Base-by-base conservation (phyloP, 208 protist genomes). In the Wallacemonas collosoma region DNA sequence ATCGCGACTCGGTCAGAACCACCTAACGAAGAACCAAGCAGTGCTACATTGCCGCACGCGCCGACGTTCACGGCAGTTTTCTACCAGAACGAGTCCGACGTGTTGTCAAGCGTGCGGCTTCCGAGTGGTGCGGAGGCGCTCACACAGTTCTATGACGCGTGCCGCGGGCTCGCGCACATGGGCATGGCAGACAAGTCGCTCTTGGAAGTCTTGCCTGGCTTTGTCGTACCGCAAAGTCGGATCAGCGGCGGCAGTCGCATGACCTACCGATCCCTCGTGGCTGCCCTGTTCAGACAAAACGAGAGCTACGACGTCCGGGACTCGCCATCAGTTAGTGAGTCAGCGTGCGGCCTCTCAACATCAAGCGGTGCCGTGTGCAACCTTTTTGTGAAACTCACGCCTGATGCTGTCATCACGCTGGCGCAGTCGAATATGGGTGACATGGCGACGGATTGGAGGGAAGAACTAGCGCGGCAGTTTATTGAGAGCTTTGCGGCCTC, bases 131-230 rank as follows among this genome's bases (percentile, higher is more conserved):
- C 41, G 5, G 40, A 26, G 4, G 60, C 60, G 9, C 60, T 65
- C 14, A 17, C 3, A 12, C 15, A 38, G 14, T 65, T 65, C 60
- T 65, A 53, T 17, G 60, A 65, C 39, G 41, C 44, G 60, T 65
- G 60, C 60, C 6, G 60, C 12, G 43, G 9, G 43, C 43, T 65
- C 11, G 60, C 60, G 7, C 60, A 35, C 11, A 65, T 65, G 60
- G 50, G n/a, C 60, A 65, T 50, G 60, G 60, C 60, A 17, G 60
- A 65, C 41, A 65, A 65, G 43, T 53, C 60, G 40, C 60, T 65
- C 5, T 12, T 50, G 40, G 60, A 65, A 17, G 60, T 65, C 7
- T 38, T 35, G 41, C 60, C 60, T 26, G 60, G 41, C 14, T 65
- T 65, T 36, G 60, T 65, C 41, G 7, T 65, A 17, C 38, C 60